phyloP scores from a whole-genome alignment of 495 filamentous ascomycete genomes.

The Immersiella caudata region DNA sequence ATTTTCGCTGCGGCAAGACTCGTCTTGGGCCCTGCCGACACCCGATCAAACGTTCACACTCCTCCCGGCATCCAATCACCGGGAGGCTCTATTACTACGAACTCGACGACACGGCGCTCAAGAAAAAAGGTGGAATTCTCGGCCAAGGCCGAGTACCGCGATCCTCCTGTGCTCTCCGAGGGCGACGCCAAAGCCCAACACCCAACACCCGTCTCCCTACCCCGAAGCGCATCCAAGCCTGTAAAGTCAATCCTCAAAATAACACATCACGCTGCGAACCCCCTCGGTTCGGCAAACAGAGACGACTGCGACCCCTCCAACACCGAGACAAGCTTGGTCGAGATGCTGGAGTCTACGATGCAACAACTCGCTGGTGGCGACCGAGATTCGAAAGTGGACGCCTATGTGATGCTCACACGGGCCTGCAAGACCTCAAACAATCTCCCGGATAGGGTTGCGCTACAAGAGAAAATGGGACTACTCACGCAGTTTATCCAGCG shows the following conservation, averaged over 20 bases:
- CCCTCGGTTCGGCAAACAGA: constrained; percentile 44
- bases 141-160: constrained; percentile 70
- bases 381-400: constrained; percentile 72
- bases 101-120: constrained; percentile 55
- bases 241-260: constrained; percentile 87
- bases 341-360: constrained; percentile 82
- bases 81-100: constrained; percentile 59
- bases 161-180: constrained; percentile 54
- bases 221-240: constrained; percentile 66
- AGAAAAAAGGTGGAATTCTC: constrained; percentile 78
- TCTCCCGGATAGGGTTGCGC: constrained; percentile 67
- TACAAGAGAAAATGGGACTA: constrained; percentile 72
- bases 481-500: constrained; percentile 78
- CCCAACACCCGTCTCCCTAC: constrained; percentile 49
- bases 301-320: constrained; percentile 38
- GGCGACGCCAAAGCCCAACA: constrained; percentile 44
- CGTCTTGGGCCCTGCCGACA: constrained; percentile 37
- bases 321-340: constrained; percentile 54
- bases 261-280: constrained; percentile 50
- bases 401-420: constrained; percentile 78
- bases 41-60: constrained; percentile 47
- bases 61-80: constrained; percentile 52
- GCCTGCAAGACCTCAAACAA: constrained; percentile 77
- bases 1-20: constrained; percentile 27
- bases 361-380: constrained; percentile 75